Evolutionary conservation across 192 early-diverging fungal species (phyloP).

Genomic region (Paraglomus brasilianum): DNA sequence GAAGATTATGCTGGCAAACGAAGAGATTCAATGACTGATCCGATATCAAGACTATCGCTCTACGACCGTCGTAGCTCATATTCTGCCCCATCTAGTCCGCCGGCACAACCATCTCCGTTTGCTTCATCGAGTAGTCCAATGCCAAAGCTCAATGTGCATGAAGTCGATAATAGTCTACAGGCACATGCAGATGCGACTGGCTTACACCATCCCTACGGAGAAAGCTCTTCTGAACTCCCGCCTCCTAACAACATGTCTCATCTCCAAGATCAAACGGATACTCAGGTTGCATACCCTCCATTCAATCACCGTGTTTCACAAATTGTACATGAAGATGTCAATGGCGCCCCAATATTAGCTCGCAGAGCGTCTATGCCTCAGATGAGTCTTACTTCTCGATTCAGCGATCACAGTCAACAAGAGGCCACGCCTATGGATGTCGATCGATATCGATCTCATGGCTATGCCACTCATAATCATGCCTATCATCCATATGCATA

Average conservation of each 20-base stretch:
- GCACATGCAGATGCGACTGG: constrained; percentile 14
- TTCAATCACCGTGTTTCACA: constrained; percentile 29
- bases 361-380: constrained; percentile 24
- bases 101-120: constrained; percentile 32
- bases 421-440: constrained; percentile 30
- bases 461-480: constrained; percentile 28
- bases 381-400: constrained; percentile 21
- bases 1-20: constrained; percentile 35
- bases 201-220: neutral
- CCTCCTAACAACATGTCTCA: constrained; percentile 2
- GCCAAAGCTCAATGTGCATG: constrained; percentile 35
- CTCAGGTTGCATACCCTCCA: neutral
- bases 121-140: constrained; percentile 22
- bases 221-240: constrained; percentile 12
- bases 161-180: constrained; percentile 12
- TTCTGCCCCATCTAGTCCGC: constrained; percentile 47
- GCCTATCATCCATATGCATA: constrained; percentile 30
- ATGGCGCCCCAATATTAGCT: constrained; percentile 21
- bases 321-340: constrained; percentile 33
- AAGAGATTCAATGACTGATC: constrained; percentile 32
- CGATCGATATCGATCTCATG: constrained; percentile 24
- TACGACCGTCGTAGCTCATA: constrained; percentile 43
- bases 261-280: constrained; percentile 26
- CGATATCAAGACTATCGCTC: constrained; percentile 28
- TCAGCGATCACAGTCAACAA: constrained; percentile 19